Evolutionary conservation across 768 basidiomycete genomes (phyloP).

Genomic region (Coprinellus aureogranulatus): DNA sequence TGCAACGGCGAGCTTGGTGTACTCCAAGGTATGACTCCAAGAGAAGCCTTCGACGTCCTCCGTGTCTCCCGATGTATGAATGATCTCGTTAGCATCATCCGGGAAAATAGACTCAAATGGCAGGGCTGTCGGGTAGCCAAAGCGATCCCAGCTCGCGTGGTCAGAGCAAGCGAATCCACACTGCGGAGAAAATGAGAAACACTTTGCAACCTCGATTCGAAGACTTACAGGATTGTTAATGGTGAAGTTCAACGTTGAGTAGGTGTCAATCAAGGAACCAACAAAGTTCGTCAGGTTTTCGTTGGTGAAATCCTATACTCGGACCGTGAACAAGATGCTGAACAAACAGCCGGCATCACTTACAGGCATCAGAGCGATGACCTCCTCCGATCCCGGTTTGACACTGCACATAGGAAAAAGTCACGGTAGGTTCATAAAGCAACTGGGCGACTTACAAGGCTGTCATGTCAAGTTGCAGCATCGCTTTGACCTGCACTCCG

Average conservation of each 20-base stretch:
- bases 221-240: slow-evolving; percentile 25
- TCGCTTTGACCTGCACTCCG: slow-evolving; percentile 39
- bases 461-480: slow-evolving; percentile 46
- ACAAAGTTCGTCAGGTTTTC: slow-evolving; percentile 41
- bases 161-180: slow-evolving; percentile 31
- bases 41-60: slow-evolving; percentile 36
- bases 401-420: slow-evolving; percentile 31
- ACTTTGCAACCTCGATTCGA: neutral
- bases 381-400: slow-evolving; percentile 41
- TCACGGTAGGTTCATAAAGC: neutral
- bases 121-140: slow-evolving; percentile 44
- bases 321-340: neutral
- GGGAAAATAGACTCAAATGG: slow-evolving; percentile 30
- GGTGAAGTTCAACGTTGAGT: slow-evolving; percentile 41
- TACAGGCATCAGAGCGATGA: slow-evolving; percentile 34
- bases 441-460: slow-evolving; percentile 28
- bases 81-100: slow-evolving; percentile 21
- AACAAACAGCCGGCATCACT: neutral
- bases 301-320: slow-evolving; percentile 27
- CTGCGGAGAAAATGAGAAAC: slow-evolving; percentile 7
- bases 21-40: slow-evolving; percentile 49
- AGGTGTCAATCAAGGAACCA: slow-evolving; percentile 37
- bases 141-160: slow-evolving; percentile 38
- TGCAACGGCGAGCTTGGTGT: slow-evolving; percentile 57
- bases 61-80: slow-evolving; percentile 28